Percentiles rank a stretch among this genome's conserved stretches.
Conservation (phyloP, 371 early-diverging fungal species). For the Mortierella sp. region DNA sequence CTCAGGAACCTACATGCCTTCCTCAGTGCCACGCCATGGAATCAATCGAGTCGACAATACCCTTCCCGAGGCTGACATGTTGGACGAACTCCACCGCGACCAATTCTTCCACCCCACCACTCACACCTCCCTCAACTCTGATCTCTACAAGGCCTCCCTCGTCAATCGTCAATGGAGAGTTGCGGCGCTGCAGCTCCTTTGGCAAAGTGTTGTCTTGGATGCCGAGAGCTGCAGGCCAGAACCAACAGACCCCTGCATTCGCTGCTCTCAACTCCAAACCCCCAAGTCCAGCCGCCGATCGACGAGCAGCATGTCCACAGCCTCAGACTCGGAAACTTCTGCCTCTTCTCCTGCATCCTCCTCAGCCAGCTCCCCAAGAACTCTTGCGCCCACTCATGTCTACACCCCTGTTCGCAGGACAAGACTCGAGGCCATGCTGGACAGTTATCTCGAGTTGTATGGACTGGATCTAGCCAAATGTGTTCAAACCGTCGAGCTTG, state of each 20-base stretch:
- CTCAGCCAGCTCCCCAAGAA: background rate
- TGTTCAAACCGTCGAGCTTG: slow-evolving; percentile 37
- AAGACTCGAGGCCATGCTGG: slow-evolving; percentile 38
- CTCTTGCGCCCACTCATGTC: background rate
- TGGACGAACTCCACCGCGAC: slow-evolving; percentile 33
- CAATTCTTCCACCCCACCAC: slow-evolving; percentile 41
- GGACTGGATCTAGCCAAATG: slow-evolving; percentile 34
- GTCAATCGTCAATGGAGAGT: slow-evolving; percentile 43
- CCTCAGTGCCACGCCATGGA: slow-evolving; percentile 9
- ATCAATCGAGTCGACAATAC: slow-evolving; percentile 31
- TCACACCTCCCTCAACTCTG: slow-evolving; percentile 31
- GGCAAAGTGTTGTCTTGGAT: slow-evolving; percentile 41
- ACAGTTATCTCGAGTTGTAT: slow-evolving; percentile 27
- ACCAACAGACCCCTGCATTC: slow-evolving; percentile 19
- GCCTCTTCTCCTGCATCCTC: background rate
- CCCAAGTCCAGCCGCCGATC: background rate
- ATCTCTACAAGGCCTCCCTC: slow-evolving; percentile 41
- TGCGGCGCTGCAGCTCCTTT: slow-evolving; percentile 38
- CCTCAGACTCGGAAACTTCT: background rate
- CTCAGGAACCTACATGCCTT: background rate
- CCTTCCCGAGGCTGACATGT: slow-evolving; percentile 14
- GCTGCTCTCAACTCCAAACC: background rate
- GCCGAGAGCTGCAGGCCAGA: slow-evolving; percentile 36
- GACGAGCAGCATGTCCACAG: background rate
- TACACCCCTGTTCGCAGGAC: slow-evolving; percentile 7